phyloP scores from a whole-genome alignment of 75 land plant species.

The Larix kaempferi region DNA sequence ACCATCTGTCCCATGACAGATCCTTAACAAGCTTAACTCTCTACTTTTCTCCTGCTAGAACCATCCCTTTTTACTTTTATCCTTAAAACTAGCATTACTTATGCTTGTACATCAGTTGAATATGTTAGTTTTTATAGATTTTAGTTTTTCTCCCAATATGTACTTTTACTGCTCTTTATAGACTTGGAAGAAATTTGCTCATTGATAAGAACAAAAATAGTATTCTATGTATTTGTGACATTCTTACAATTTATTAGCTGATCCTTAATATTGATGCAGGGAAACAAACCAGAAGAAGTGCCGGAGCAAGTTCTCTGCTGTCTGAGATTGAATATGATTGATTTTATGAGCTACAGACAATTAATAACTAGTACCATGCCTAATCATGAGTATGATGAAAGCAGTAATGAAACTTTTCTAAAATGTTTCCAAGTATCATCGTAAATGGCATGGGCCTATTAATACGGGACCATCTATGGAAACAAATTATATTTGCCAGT shows the following conservation, averaged over 20 bases:
- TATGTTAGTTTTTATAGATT: neutral
- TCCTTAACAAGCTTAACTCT: too few relatives aligned
- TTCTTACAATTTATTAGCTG: neutral
- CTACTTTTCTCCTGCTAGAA: too few relatives aligned
- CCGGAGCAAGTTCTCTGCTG: constrained; percentile 80
- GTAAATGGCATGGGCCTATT: neutral
- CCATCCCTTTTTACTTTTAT: too few relatives aligned
- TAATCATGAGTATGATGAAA: constrained; percentile 12
- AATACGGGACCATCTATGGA: neutral
- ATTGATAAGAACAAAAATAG: neutral
- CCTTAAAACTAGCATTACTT: too few relatives aligned
- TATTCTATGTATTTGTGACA: neutral
- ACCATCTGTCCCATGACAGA: too few relatives aligned
- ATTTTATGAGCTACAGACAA: constrained; percentile 26
- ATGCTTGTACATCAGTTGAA: too few relatives aligned
- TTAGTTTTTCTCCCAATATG: neutral
- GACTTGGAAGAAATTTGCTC: neutral
- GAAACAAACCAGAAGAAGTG: constrained; percentile 60
- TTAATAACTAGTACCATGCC: constrained; percentile 24
- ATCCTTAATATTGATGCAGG: constrained; percentile 19
- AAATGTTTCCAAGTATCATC: neutral
- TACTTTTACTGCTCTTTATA: neutral
- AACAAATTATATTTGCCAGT: too few relatives aligned
- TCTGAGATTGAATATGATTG: constrained; percentile 57
- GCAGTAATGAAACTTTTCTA: neutral